Base-by-base conservation (phyloP, 2,329 filamentous ascomycete species). In the Fusarium sp. region DNA sequence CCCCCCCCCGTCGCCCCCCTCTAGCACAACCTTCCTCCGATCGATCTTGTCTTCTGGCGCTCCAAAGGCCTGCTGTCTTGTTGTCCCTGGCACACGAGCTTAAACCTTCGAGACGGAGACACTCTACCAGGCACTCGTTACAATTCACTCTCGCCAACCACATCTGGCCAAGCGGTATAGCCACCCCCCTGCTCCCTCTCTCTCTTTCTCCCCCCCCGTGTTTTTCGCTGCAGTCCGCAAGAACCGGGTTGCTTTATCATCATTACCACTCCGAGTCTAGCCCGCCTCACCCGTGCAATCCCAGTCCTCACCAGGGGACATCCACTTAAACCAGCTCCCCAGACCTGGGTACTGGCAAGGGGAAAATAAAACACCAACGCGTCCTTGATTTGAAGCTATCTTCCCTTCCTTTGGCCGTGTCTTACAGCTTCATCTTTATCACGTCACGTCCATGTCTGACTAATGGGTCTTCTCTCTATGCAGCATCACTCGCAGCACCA, bases 401-500 rank as follows among this genome's bases (percentile, higher is more conserved):
- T 75, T 75, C 70, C 75, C 75, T 76, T 71, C 64, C 64, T 70
- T 61, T 63, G 55, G 57, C 44, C 53, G 66, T 63, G 71, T 70
- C 57, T 65, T 36, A 42, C 71, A 76, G 61, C 75, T 70, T 74
- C 68, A 66, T 71, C 72, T 68, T 73, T 53, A 39, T 54, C 41
- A 62, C 52, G 62, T 62, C 57, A 65, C 57, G 74, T 75, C 72
- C 69, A 75, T 72, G 72, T 70, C 69, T 76, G 75, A 85, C 84
- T 86, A 83, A 86, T 84, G 80, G 79, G 81, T 79, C 77, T 84
- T 77, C 81, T 81, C 79, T 83, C 80, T 82, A 84, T 85, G 83
- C 86, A 92, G 88, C 89, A 91, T 85, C 89, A 91, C 81, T 84
- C 87, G 80, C 88, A 90, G 81, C 86, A 89, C 77, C 80, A 86